A percentile compares a stretch with the other conserved stretches of the same genome.
Conservation (phyloP, 306 rosid genomes). For the Lagenaria siceraria region DNA sequence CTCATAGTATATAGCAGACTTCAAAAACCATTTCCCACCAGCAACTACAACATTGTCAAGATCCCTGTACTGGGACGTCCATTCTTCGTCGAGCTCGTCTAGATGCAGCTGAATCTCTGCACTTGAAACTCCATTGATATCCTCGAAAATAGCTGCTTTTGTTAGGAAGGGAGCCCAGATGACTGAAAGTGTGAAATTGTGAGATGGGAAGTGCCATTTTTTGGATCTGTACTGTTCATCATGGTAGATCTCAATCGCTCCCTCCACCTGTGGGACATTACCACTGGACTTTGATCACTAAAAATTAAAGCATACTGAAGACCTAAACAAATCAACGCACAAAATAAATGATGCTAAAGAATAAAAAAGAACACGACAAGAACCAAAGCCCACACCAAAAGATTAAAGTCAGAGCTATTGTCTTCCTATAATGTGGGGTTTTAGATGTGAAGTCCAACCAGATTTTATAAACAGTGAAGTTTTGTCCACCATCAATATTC, state of each 20-base stretch:
- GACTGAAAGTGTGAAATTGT: conserved; percentile 69
- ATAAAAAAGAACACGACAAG: conserved; percentile 4
- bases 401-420: background rate
- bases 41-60: conserved; percentile 40
- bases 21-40: conserved; percentile 79
- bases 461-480: background rate
- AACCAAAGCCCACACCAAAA: no score
- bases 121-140: conserved; percentile 56
- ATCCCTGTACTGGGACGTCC: conserved; percentile 37
- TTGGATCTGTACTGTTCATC: conserved; percentile 71
- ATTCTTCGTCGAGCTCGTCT: conserved; percentile 36
- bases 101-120: conserved; percentile 55
- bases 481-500: background rate
- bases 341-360: background rate
- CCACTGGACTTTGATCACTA: conserved; percentile 10
- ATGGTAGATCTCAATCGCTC: conserved; percentile 58
- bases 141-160: conserved; percentile 58
- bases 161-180: conserved; percentile 75
- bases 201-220: conserved; percentile 55
- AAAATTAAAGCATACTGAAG: conserved; percentile 4
- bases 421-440: background rate
- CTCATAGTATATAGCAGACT: conserved; percentile 62
- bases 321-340: background rate
- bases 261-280: conserved; percentile 48
- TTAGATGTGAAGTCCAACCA: background rate